Evolutionary conservation across 805 yeast genomes (phyloP).

Genomic region (Yamadazyma laniorum): DNA sequence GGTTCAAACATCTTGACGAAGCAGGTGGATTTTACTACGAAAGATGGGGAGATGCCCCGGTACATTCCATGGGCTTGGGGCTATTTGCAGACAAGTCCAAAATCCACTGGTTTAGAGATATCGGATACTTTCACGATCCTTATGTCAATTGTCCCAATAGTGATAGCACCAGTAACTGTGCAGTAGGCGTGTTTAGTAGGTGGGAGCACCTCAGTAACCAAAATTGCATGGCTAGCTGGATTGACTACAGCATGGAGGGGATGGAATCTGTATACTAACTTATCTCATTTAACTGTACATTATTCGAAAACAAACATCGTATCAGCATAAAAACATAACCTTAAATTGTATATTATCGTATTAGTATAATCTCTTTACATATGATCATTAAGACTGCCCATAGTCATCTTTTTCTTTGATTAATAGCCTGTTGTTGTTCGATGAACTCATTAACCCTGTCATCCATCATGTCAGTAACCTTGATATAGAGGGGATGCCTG

Average conservation of each 20-base stretch:
- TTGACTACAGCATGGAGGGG: slow-evolving; percentile 36
- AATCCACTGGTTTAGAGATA: slow-evolving; percentile 86
- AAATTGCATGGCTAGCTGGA: slow-evolving; percentile 76
- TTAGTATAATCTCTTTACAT: too few species aligned
- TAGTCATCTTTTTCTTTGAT: too few species aligned
- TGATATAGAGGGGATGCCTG: slow-evolving; percentile 32
- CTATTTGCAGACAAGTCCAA: slow-evolving; percentile 65
- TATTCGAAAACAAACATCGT: too few species aligned
- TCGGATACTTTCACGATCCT: slow-evolving; percentile 75
- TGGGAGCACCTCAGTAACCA: slow-evolving; percentile 57
- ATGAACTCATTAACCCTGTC: slow-evolving; percentile 19
- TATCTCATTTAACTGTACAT: too few species aligned
- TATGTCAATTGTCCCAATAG: slow-evolving; percentile 73
- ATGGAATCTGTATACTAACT: not conserved
- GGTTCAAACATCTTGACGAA: slow-evolving; percentile 62
- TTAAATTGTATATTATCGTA: too few species aligned
- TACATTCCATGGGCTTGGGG: slow-evolving; percentile 72
- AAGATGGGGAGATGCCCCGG: slow-evolving; percentile 94
- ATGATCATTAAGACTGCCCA: too few species aligned
- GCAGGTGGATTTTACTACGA: slow-evolving; percentile 86
- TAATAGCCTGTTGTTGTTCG: slow-evolving; percentile 3
- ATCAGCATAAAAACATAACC: too few species aligned
- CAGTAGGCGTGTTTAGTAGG: slow-evolving; percentile 52
- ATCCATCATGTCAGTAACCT: slow-evolving; percentile 31
- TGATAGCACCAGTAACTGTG: slow-evolving; percentile 44